Evolutionary conservation across 78 protist genomes (phyloP).

Genomic region (Dictyostelium firmibasis): DNA sequence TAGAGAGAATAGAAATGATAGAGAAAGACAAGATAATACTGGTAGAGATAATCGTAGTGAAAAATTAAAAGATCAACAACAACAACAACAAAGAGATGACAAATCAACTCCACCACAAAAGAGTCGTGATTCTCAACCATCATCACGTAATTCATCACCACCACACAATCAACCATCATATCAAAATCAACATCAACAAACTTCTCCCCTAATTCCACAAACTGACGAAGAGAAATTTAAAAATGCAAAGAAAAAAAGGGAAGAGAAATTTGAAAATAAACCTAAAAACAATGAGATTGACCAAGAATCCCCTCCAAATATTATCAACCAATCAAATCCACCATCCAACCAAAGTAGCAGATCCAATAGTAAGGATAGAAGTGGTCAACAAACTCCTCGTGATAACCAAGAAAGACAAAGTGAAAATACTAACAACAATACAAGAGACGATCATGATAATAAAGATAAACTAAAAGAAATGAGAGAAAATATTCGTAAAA

Average conservation of each 20-base stretch:
- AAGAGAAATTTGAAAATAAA: constrained; percentile 1
- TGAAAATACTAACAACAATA: neutral
- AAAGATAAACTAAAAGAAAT: neutral
- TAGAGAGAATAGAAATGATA: neutral
- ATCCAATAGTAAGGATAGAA: neutral
- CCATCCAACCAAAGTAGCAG: neutral
- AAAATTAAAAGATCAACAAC: neutral
- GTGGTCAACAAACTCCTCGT: neutral
- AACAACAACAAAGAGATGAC: neutral
- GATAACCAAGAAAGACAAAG: neutral
- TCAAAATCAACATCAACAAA: neutral
- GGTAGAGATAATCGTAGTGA: neutral
- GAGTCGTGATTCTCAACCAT: neutral
- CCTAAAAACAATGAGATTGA: neutral
- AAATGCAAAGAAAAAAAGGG: neutral
- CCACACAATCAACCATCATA: neutral
- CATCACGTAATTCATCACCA: neutral
- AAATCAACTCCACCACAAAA: neutral
- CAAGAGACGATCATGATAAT: neutral
- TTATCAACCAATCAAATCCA: neutral
- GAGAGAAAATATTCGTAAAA: neutral
- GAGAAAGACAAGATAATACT: neutral
- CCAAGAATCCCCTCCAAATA: neutral
- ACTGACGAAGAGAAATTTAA: neutral
- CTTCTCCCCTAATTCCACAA: neutral